phyloP scores from a whole-genome alignment of 176 grass and related monocot species.

The Carex parvula region DNA sequence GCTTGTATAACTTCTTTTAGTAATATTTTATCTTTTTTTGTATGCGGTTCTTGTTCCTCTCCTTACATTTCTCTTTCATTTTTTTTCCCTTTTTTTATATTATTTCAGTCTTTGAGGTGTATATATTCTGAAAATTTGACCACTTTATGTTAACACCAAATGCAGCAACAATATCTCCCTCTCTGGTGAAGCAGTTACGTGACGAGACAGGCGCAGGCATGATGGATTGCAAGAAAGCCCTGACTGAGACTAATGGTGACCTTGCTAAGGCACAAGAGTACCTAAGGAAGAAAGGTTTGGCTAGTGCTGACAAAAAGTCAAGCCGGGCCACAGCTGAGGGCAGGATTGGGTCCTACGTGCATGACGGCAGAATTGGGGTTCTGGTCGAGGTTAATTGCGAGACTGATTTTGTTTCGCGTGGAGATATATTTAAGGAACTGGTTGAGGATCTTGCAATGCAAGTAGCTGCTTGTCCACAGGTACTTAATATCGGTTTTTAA shows the following conservation, averaged over 20 bases:
- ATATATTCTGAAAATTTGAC: constrained; percentile 1
- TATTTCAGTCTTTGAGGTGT: not conserved
- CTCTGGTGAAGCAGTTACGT: constrained; percentile 92
- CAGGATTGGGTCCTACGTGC: constrained; percentile 88
- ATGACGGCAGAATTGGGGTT: constrained; percentile 85
- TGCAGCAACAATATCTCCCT: constrained; percentile 74
- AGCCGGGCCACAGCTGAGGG: constrained; percentile 83
- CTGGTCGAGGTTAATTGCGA: constrained; percentile 96
- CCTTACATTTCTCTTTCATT: not conserved
- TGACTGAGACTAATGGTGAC: constrained; percentile 67
- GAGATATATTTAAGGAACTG: constrained; percentile 86
- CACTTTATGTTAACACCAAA: constrained; percentile 16
- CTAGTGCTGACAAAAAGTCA: constrained; percentile 90
- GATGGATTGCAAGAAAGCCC: constrained; percentile 99
- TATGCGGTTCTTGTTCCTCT: not conserved
- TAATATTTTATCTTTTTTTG: not conserved
- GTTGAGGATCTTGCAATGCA: constrained; percentile 96
- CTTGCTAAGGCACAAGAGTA: constrained; percentile 88
- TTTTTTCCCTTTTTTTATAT: not conserved
- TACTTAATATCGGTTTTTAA: not conserved
- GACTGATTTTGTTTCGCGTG: constrained; percentile 98
- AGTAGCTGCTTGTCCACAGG: constrained; percentile 90
- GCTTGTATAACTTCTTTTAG: not conserved
- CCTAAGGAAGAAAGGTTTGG: constrained; percentile 82
- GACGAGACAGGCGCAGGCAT: constrained; percentile 95